These are phyloP conservation scores for Alisma plantagoaquatica DNA, from an alignment of 106 monocot species.

Conservation along the genomic window DNA sequence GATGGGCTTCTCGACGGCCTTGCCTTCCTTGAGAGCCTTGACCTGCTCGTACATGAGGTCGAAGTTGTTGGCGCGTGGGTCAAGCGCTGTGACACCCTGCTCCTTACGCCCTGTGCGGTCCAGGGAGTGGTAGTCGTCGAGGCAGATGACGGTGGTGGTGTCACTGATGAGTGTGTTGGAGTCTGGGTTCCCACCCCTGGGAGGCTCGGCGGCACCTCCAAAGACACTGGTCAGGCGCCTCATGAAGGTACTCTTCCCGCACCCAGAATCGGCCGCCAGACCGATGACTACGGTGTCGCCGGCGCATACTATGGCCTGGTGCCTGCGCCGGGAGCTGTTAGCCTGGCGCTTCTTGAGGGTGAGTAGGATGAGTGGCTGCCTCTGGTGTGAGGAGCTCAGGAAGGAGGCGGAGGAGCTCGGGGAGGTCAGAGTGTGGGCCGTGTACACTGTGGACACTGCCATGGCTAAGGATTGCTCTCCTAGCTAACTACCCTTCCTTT, in stretches of 20 bases:
- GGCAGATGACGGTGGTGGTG: conserved; percentile 89
- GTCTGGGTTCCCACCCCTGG: conserved; percentile 90
- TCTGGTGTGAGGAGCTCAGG: conserved; percentile 39
- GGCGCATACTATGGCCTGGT: conserved; percentile 39
- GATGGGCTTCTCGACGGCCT: conserved; percentile 82
- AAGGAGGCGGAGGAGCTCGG: conserved; percentile 19
- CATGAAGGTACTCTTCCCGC: conserved; percentile 99
- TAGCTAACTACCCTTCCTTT: conserved; percentile 9
- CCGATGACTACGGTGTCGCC: conserved; percentile 80
- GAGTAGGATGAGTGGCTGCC: conserved; percentile 39
- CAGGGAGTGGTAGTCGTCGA: conserved; percentile 91
- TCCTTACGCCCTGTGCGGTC: conserved; percentile 91
- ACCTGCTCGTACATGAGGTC: conserved; percentile 99
- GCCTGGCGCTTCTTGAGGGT: neutral
- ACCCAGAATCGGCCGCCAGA: conserved; percentile 91
- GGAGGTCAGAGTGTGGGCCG: conserved; percentile 41
- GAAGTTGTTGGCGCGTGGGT: conserved; percentile 86
- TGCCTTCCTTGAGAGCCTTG: conserved; percentile 77
- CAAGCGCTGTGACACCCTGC: conserved; percentile 85
- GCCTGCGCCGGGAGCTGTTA: neutral
- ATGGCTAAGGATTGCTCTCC: conserved; percentile 2
- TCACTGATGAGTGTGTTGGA: conserved; percentile 96
- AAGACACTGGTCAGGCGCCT: conserved; percentile 89
- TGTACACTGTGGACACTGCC: conserved; percentile 60
- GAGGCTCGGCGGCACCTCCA: conserved; percentile 85